phyloP scores from a whole-genome alignment of 2,329 filamentous ascomycete genomes.

The Hymenoscyphus occultus region DNA sequence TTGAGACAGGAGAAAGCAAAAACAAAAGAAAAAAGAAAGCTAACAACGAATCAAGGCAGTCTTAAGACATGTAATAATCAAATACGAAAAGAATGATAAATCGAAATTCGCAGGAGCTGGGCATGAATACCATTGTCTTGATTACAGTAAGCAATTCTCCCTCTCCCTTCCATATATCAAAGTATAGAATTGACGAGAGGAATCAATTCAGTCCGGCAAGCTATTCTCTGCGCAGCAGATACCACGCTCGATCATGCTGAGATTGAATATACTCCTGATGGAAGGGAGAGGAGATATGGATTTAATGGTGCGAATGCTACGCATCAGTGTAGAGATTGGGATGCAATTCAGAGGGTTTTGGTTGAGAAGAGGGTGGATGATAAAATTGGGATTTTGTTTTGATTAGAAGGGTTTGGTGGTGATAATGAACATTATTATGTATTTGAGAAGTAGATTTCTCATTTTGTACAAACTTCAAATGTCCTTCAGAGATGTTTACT shows the following conservation, averaged over 20 bases:
- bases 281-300: slow-evolving; percentile 22
- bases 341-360: slow-evolving; percentile 28
- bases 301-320: slow-evolving; percentile 32
- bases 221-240: slow-evolving; percentile 33
- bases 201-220: slow-evolving; percentile 26
- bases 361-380: slow-evolving; percentile 29
- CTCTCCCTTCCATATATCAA: not conserved
- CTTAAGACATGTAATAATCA: slow-evolving; percentile 32
- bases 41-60: slow-evolving; percentile 22
- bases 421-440: not conserved
- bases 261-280: slow-evolving; percentile 25
- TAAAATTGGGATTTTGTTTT: slow-evolving; percentile 29
- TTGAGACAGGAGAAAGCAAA: too few species aligned
- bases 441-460: not conserved
- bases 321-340: slow-evolving; percentile 34
- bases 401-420: not conserved
- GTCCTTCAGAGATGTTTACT: not conserved
- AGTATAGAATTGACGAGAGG: not conserved
- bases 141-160: slow-evolving; percentile 27
- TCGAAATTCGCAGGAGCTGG: slow-evolving; percentile 33
- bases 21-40: not conserved
- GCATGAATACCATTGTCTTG: slow-evolving; percentile 35
- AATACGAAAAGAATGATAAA: slow-evolving; percentile 32
- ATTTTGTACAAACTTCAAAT: not conserved
- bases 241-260: slow-evolving; percentile 34